These are phyloP conservation scores for Colletotrichum orbiculare DNA, from an alignment of 2,329 filamentous ascomycete genomes.

Conservation along the genomic window DNA sequence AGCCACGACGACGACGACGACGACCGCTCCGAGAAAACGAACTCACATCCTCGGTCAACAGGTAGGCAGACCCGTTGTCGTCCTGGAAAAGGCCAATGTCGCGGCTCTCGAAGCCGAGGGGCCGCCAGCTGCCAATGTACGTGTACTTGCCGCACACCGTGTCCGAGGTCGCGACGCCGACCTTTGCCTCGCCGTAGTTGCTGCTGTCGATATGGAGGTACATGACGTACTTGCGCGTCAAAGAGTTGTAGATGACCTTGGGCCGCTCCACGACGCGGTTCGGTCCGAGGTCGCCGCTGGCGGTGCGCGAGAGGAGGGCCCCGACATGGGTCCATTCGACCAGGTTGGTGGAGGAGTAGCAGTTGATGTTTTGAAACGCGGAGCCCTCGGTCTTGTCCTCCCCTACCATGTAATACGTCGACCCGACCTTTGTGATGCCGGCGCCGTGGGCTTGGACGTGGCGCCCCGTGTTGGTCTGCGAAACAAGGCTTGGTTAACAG, in stretches of 20 bases:
- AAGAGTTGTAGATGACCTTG: constrained; percentile 75
- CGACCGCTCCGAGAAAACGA: background rate
- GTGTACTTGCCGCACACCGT: constrained; percentile 70
- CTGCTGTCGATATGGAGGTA: constrained; percentile 75
- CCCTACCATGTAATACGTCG: constrained; percentile 74
- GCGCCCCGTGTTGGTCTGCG: constrained; percentile 56
- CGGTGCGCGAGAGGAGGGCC: constrained; percentile 65
- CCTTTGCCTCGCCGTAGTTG: constrained; percentile 71
- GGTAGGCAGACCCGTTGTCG: constrained; percentile 68
- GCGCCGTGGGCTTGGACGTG: constrained; percentile 76
- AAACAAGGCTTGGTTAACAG: constrained; percentile 4
- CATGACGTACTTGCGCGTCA: constrained; percentile 71
- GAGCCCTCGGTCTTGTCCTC: constrained; percentile 75
- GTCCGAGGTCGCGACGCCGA: constrained; percentile 70
- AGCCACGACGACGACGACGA: background rate
- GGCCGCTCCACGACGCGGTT: constrained; percentile 73
- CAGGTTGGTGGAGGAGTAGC: constrained; percentile 73
- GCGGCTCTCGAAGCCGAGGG: constrained; percentile 48
- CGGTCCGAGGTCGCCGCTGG: constrained; percentile 67
- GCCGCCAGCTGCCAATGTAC: constrained; percentile 47
- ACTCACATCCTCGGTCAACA: constrained; percentile 66
- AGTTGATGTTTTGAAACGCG: constrained; percentile 73
- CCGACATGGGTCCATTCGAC: constrained; percentile 73
- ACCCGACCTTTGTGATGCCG: constrained; percentile 64
- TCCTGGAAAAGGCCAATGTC: constrained; percentile 73